Conservation (phyloP, 139 green algal species). For the Chlorella sorokiniana region DNA sequence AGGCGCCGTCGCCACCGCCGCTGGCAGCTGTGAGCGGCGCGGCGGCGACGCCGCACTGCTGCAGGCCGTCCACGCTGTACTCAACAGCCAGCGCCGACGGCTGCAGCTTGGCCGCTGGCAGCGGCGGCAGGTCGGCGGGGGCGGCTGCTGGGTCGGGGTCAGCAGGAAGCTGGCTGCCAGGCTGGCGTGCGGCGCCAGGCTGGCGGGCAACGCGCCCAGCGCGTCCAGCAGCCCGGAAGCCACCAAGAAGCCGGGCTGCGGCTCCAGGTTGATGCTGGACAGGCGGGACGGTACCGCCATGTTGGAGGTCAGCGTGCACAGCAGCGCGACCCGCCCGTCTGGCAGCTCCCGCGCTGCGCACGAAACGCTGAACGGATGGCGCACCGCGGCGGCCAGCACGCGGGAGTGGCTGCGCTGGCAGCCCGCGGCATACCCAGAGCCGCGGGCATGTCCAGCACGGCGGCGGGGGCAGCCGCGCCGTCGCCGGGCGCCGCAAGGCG, state of each 20-base stretch:
- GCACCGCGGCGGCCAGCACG: conserved; percentile 34
- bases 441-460: conserved; percentile 42
- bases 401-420: conserved; percentile 48
- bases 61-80: conserved; percentile 27
- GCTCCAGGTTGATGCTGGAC: conserved; percentile 7
- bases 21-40: not conserved
- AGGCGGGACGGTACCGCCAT: conserved; percentile 30
- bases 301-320: conserved; percentile 37
- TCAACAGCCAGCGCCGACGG: conserved; percentile 27
- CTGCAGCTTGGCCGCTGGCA: conserved; percentile 24
- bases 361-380: conserved; percentile 36
- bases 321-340: conserved; percentile 22
- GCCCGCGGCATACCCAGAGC: conserved; percentile 43
- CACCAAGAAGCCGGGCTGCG: conserved; percentile 34
- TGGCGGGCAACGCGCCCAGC: conserved; percentile 30
- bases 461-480: not conserved
- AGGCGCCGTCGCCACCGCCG: not conserved
- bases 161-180: conserved; percentile 34
- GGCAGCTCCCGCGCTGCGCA: conserved; percentile 23
- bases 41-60: conserved; percentile 28
- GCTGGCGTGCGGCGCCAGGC: conserved; percentile 1
- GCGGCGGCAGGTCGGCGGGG: not conserved
- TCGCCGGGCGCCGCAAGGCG: not conserved
- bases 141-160: not conserved
- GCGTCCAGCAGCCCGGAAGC: not conserved